Evolutionary conservation across 2,329 filamentous ascomycete species (phyloP).

Genomic region (Sphaerostilbella broomeana): DNA sequence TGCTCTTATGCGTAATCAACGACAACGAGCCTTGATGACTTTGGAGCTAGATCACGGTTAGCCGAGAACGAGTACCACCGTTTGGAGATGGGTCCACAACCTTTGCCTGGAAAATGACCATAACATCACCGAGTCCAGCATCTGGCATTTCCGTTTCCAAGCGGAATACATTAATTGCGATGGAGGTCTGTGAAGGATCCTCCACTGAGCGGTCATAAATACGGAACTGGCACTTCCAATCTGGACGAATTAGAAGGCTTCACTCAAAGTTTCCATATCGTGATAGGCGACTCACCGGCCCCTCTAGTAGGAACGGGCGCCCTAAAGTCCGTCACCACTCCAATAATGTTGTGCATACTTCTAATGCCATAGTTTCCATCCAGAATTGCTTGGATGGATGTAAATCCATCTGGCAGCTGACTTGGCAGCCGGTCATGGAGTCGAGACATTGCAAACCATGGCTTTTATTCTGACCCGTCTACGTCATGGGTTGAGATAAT

Average conservation of each 20-base stretch:
- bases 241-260: conserved; percentile 28
- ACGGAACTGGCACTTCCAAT: conserved; percentile 54
- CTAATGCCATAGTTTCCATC: conserved; percentile 27
- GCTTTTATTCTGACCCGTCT: conserved; percentile 7
- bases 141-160: conserved; percentile 41
- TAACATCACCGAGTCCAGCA: conserved; percentile 34
- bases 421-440: conserved; percentile 1
- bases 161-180: conserved; percentile 56
- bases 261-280: no score
- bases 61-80: not conserved
- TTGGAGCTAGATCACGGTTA: conserved; percentile 10
- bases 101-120: conserved; percentile 46
- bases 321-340: conserved; percentile 61
- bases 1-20: conserved; percentile 37
- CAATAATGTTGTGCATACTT: conserved; percentile 53
- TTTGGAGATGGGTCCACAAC: conserved; percentile 29
- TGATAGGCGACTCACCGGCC: conserved; percentile 46
- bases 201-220: conserved; percentile 54
- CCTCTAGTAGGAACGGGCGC: conserved; percentile 44
- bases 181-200: conserved; percentile 28
- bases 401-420: conserved; percentile 20
- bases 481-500: no score
- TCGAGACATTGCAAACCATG: conserved; percentile 10
- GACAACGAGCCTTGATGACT: conserved; percentile 23
- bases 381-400: conserved; percentile 36